Evolutionary conservation across 192 early-diverging fungal genomes (phyloP), one percentile per base, ranked within the genome.

Genomic region (Cetraspora pellucida): DNA sequence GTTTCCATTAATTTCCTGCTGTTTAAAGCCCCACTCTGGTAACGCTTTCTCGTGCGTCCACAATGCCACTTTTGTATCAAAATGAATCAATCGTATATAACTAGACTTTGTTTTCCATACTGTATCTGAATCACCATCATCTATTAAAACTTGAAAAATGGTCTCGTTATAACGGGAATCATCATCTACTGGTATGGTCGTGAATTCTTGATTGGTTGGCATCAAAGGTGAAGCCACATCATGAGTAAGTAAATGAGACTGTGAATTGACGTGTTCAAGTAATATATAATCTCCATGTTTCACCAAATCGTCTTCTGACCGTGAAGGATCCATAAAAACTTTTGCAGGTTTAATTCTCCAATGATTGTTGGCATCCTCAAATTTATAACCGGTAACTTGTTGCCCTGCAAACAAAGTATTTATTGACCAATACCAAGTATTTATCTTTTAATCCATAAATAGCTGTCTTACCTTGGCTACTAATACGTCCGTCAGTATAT

Each of bases 1-100:
- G 85, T 97, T 97, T 10, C 97, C 96, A 79, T 96, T 98, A 46
- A 98, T 87, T 77, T 99, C 96, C 61, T 93, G 86, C 82, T 95
- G 94, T 55, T 80, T 84, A 81, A 91, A 94, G 8, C 89, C 97
- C 97, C 97, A 99, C 6, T 90, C 90, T 19, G 97, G 97, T 23
- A 98, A 85, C 28, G 81, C 54, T 21, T 85, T 69, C 61, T 82
- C 75, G 66, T 93, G 91, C 16, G 93, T 92, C 80, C 92, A 91
- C 55, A 99, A 63, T 19, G 90, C 90, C 25, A 97, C 95, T 7
- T 90, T 88, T 52, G 95, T 91, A 25, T 89, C 80, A 65, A 85
- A 83, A 78, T 93, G 96, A n/a, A 95, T 81, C 61, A 99, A 79
- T 49, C 88, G 81, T 73, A 97, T 85, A 66, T 87, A 79, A 28